Base-by-base conservation (phyloP, 371 early-diverging fungal species). In the Mucor racemosus region DNA sequence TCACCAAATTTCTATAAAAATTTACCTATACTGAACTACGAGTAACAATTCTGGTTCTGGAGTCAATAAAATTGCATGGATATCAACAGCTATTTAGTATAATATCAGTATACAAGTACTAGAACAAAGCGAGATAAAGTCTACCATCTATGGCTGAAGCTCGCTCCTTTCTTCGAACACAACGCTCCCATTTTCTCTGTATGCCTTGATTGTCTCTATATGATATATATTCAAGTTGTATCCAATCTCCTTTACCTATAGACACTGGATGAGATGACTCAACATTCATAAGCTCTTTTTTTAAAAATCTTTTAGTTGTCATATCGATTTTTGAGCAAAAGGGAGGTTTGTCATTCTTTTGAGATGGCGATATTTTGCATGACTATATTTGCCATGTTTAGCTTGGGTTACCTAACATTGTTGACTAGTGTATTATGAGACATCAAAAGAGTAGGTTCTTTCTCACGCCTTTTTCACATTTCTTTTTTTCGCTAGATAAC, bases 1-100 rank as follows among this genome's bases (percentile, higher is more conserved):
- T 26, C 8, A 50, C 11, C 5, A 8, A 26, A 21, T 50, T 19
- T 4, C 17, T 19, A 17, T 7, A 11, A 48, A 21, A 9, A 17
- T 15, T 5, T 68, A 72, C 78, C 78, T 78, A 41, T 85, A 90
- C 62, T 90, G 90, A 19, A 88, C 64, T 0, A 88, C 87, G 7
- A 88, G 68, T 34, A 88, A 64, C 48, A 88, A 46, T 17, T 80
- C 74, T 4, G 89, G 86, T 9, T 65, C 56, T 35, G 72, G 75
- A 5, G 69, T 72, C n/a, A 64, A 54, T 14, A 84, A 40, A 35
- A 84, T 65, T 15, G 78, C 84, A 53, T 84, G 82, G 40, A 86
- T 78, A 70, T 86, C 86, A 15, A 84, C 76, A 48, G 86, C 86
- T 82, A 74, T 46, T 39, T 9, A 2, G 9, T 41, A 5, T 39